These are phyloP conservation scores for Pseudognaphalium luteoalbum DNA, from an alignment of 129 eudicot genomes.

Conservation along the genomic window DNA sequence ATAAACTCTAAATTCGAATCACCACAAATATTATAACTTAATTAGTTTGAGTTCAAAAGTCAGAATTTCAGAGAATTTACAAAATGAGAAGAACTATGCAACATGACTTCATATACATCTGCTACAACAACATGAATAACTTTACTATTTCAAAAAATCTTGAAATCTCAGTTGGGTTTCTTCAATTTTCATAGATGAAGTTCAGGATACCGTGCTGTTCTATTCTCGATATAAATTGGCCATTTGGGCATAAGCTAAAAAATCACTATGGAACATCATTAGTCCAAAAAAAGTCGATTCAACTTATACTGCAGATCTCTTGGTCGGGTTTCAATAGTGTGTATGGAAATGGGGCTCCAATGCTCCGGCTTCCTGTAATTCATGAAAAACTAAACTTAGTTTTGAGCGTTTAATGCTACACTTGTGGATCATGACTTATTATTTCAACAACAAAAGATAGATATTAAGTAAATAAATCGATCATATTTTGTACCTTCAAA, in stretches of 20 bases:
- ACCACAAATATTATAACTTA: background rate
- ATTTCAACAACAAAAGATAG: too few relatives aligned
- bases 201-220: background rate
- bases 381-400: slow-evolving; percentile 29
- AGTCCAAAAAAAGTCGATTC: background rate
- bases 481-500: slow-evolving; percentile 43
- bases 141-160: slow-evolving; percentile 30
- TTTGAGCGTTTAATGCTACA: too few relatives aligned
- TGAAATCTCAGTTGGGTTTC: background rate
- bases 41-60: background rate
- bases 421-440: too few relatives aligned
- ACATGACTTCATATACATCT: slow-evolving; percentile 18
- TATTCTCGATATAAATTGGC: background rate
- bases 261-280: background rate
- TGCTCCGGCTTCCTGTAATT: background rate
- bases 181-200: background rate
- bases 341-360: too few relatives aligned
- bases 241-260: background rate
- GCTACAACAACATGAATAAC: slow-evolving; percentile 15
- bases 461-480: background rate
- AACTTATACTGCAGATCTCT: background rate
- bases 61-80: background rate
- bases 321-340: background rate
- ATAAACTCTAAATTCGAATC: background rate
- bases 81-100: slow-evolving; percentile 4